Conservation (phyloP, 75 land plant species). For the Cryptomeria japonica region DNA sequence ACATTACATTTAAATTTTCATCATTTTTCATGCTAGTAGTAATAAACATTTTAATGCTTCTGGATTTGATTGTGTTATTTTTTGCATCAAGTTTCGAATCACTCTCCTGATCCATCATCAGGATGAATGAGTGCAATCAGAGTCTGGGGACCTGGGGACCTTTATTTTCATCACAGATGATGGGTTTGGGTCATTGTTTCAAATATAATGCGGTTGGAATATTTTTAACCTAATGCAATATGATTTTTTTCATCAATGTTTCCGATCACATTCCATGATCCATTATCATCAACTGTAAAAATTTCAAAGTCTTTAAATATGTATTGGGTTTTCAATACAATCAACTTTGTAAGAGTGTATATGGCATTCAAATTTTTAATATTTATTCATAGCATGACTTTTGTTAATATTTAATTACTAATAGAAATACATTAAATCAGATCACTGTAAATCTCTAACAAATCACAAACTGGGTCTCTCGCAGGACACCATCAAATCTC, state of each 20-base stretch:
- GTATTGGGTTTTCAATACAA: too few relatives aligned
- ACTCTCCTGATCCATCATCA: too few relatives aligned
- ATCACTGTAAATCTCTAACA: not conserved
- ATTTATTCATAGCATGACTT: not conserved
- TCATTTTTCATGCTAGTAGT: not conserved
- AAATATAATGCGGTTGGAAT: not conserved
- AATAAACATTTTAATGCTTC: not conserved
- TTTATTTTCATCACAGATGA: not conserved
- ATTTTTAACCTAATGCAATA: not conserved
- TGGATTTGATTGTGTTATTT: too few relatives aligned
- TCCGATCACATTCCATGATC: too few relatives aligned
- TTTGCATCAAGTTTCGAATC: too few relatives aligned
- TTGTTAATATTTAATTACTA: not conserved
- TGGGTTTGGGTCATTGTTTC: not conserved
- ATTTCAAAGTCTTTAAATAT: too few relatives aligned
- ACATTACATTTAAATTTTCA: not conserved
- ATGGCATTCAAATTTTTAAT: not conserved
- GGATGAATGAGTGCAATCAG: too few relatives aligned
- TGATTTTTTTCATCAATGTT: too few relatives aligned
- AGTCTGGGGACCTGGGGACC: too few relatives aligned
- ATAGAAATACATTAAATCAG: not conserved
- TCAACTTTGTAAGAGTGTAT: too few relatives aligned
- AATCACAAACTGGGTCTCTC: not conserved
- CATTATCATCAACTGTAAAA: too few relatives aligned
- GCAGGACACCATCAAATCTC: slow-evolving; percentile 56